Conservation (phyloP, 495 filamentous ascomycete species). For the Neurospora pannonica region DNA sequence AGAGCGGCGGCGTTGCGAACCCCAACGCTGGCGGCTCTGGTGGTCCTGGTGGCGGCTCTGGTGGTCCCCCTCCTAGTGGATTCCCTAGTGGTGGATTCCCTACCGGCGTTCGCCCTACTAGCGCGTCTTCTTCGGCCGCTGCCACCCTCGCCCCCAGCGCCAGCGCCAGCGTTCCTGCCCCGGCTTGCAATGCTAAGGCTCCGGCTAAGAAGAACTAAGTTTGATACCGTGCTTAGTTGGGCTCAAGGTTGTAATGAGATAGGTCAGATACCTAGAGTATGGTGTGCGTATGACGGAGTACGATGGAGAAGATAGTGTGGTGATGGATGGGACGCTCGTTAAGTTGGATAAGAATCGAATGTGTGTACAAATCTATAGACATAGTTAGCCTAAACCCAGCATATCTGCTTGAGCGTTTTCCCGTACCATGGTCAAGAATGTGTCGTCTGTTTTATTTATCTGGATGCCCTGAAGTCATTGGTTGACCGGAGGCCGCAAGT, state of each 20-base stretch:
- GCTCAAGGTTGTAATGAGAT: background rate
- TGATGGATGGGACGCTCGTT: background rate
- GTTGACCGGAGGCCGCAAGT: background rate
- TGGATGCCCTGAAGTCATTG: background rate
- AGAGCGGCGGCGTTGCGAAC: slow-evolving; percentile 18
- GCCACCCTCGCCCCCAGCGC: background rate
- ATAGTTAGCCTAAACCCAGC: background rate
- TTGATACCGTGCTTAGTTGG: background rate
- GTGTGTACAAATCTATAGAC: background rate
- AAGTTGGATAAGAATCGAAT: background rate
- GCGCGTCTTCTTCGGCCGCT: background rate
- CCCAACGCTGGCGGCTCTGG: background rate
- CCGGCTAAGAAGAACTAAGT: background rate
- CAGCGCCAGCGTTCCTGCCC: background rate
- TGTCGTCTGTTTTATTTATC: background rate
- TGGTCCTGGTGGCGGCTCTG: slow-evolving; percentile 2
- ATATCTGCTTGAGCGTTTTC: background rate
- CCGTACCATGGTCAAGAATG: background rate
- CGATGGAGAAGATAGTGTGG: background rate
- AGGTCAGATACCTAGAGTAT: background rate
- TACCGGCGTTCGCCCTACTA: background rate
- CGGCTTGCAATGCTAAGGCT: background rate
- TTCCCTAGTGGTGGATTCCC: background rate
- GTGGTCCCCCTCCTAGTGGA: background rate
- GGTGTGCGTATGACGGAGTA: background rate